Evolutionary conservation across 306 rosid genomes (phyloP).

Genomic region (Cyclanthera cordifolia): DNA sequence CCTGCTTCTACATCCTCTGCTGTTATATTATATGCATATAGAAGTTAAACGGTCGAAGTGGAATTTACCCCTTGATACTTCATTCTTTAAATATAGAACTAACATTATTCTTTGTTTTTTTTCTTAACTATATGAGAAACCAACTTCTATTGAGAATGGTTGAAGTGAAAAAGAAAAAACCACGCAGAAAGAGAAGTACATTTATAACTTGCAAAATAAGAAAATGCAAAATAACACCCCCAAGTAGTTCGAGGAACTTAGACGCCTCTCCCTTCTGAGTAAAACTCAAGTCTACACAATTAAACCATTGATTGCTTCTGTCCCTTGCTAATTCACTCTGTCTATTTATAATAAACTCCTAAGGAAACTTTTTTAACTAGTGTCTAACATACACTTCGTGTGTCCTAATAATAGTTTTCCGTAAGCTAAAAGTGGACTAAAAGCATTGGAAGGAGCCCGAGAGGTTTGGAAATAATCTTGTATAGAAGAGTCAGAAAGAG

Average conservation of each 20-base stretch:
- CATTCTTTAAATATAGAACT: neutral
- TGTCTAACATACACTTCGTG: too few species aligned
- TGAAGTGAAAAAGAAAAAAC: neutral
- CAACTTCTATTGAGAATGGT: neutral
- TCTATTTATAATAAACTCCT: neutral
- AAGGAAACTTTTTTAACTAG: neutral
- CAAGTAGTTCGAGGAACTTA: neutral
- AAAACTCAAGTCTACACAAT: neutral
- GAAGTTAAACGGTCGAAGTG: neutral
- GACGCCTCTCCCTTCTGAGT: neutral
- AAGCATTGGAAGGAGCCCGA: too few species aligned
- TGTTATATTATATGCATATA: constrained; percentile 18
- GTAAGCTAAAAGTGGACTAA: too few species aligned
- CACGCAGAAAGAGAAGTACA: neutral
- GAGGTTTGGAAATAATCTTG: neutral
- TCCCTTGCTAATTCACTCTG: too few species aligned
- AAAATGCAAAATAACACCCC: neutral
- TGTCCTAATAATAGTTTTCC: neutral
- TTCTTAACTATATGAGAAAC: neutral
- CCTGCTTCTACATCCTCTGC: constrained; percentile 95
- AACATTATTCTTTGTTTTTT: too few species aligned
- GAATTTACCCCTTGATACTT: neutral
- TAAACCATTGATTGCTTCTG: neutral
- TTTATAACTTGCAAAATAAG: neutral
- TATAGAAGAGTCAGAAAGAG: neutral